These are phyloP conservation scores for Capsicum chinense DNA, from an alignment of 257 asterid species.

Conservation along the genomic window DNA sequence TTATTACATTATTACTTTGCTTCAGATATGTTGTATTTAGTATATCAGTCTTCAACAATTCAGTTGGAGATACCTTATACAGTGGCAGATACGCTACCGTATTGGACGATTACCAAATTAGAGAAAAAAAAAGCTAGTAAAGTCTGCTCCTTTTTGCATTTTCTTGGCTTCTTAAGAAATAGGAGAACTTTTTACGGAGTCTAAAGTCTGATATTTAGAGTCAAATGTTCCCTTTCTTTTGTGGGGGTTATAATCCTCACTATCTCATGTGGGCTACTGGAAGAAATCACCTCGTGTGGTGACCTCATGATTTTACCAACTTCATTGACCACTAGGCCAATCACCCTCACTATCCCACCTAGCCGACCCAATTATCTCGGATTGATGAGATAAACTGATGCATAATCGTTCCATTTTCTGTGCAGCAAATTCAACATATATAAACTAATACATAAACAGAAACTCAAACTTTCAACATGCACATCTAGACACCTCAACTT, in stretches of 20 bases:
- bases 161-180: neutral
- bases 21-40: neutral
- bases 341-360: neutral
- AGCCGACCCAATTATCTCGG: neutral
- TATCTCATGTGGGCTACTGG: neutral
- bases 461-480: too few relatives aligned
- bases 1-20: neutral
- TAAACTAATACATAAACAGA: neutral
- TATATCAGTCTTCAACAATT: neutral
- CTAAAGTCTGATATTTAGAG: neutral
- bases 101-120: neutral
- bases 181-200: neutral
- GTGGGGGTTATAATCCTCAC: neutral
- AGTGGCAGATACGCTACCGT: neutral
- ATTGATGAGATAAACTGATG: neutral
- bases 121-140: neutral
- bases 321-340: neutral
- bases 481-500: too few relatives aligned
- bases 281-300: neutral
- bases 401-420: neutral
- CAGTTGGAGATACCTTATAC: neutral
- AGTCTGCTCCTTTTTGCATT: neutral
- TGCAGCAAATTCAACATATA: neutral
- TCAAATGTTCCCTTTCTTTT: neutral
- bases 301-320: neutral